These are phyloP conservation scores for Schizonepeta tenuifolia DNA, from an alignment of 257 asterid genomes.

Conservation along the genomic window DNA sequence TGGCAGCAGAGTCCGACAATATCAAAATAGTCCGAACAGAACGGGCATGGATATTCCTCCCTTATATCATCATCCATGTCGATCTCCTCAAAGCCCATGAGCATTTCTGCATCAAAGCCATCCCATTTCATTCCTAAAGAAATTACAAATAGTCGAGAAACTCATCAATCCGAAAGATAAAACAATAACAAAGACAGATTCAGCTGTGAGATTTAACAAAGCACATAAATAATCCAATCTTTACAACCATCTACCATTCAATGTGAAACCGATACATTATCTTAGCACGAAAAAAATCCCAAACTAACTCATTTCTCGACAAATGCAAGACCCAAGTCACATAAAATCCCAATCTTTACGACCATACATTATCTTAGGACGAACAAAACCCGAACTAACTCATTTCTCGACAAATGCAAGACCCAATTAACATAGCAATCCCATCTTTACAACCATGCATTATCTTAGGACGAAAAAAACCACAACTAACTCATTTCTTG, in stretches of 20 bases:
- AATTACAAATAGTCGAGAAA: not conserved
- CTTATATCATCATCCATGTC: conserved; percentile 71
- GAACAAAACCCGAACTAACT: not conserved
- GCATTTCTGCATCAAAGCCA: conserved; percentile 71
- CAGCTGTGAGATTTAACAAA: too few relatives aligned
- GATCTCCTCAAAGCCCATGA: conserved; percentile 82
- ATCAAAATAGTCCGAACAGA: conserved; percentile 76
- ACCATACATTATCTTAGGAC: not conserved
- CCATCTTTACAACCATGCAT: conserved; percentile 15
- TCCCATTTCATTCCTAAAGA: conserved; percentile 63
- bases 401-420: conserved; percentile 11
- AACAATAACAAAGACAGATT: too few relatives aligned
- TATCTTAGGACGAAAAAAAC: not conserved
- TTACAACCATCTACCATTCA: conserved; percentile 9
- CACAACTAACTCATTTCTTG: not conserved
- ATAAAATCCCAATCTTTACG: conserved; percentile 8
- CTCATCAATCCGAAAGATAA: conserved; percentile 27
- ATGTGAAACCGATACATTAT: not conserved
- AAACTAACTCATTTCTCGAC: not conserved
- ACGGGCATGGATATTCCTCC: conserved; percentile 85
- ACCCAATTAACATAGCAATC: conserved; percentile 10
- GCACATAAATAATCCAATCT: not conserved
- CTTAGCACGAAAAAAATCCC: not conserved
- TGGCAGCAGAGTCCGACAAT: conserved; percentile 86
- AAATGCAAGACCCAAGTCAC: conserved; percentile 4